Conservation (phyloP, 805 yeast species). For the Candida khao-thaluensis region DNA sequence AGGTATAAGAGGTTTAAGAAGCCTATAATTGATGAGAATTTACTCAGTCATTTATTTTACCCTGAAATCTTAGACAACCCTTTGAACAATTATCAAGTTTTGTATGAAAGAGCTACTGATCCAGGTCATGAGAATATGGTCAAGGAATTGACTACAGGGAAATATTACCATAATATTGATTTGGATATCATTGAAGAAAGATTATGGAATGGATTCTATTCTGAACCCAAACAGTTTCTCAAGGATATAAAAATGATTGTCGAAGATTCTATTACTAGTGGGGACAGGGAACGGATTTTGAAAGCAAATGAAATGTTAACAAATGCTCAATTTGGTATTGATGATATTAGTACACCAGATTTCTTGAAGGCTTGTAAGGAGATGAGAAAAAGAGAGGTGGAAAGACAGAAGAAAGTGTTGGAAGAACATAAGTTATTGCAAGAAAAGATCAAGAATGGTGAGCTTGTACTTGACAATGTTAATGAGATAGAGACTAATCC, state of each 20-base stretch:
- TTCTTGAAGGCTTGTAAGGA: constrained; percentile 75
- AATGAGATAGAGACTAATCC: constrained; percentile 10
- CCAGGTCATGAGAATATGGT: constrained; percentile 64
- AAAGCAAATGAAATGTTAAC: constrained; percentile 94
- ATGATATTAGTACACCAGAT: constrained; percentile 75
- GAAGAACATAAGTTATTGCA: constrained; percentile 27
- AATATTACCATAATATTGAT: constrained; percentile 81
- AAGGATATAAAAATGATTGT: constrained; percentile 83
- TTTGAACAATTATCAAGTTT: constrained; percentile 33
- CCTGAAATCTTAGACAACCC: constrained; percentile 45
- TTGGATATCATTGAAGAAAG: constrained; percentile 91
- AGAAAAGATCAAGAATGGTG: constrained; percentile 7
- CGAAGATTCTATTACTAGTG: constrained; percentile 66
- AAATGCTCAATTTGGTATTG: constrained; percentile 92
- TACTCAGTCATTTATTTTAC: constrained; percentile 75
- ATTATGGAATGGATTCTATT: constrained; percentile 93
- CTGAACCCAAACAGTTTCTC: constrained; percentile 87
- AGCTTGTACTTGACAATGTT: not conserved
- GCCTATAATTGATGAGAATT: constrained; percentile 80
- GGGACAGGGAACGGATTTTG: constrained; percentile 79
- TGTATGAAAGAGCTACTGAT: constrained; percentile 47
- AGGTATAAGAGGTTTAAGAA: constrained; percentile 88
- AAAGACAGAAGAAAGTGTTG: constrained; percentile 47
- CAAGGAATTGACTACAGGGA: constrained; percentile 73
- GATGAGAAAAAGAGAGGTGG: constrained; percentile 62